Percentiles rank a stretch among this genome's conserved stretches.
These are phyloP conservation scores for Geotrichum ghanense DNA, from an alignment of 805 yeast genomes.

Conservation along the genomic window DNA sequence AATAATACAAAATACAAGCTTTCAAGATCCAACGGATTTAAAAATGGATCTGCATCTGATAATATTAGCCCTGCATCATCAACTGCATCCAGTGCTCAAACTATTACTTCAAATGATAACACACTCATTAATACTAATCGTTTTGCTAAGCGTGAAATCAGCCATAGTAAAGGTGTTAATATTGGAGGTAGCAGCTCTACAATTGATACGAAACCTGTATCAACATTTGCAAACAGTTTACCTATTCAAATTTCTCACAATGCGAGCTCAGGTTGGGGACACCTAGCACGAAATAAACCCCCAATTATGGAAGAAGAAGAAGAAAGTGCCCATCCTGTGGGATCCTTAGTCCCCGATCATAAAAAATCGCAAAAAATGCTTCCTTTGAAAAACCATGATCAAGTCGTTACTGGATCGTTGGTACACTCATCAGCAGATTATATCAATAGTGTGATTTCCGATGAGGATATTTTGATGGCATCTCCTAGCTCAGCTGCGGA, in stretches of 20 bases:
- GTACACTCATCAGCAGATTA: neutral
- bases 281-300: neutral
- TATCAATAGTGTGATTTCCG: neutral
- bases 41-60: neutral
- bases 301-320: slow-evolving; percentile 4
- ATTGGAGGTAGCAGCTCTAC: neutral
- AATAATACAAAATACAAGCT: slow-evolving; percentile 4
- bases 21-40: neutral
- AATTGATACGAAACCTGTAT: neutral
- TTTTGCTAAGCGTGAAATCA: neutral
- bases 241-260: slow-evolving; percentile 11
- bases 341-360: neutral
- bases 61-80: neutral
- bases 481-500: neutral
- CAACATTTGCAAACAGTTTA: slow-evolving; percentile 10
- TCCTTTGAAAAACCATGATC: neutral
- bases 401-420: neutral
- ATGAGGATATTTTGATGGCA: slow-evolving; percentile 1
- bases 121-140: neutral
- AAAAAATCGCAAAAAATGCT: neutral
- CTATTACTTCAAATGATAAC: neutral
- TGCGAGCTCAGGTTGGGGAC: neutral
- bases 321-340: neutral
- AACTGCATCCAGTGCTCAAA: neutral
- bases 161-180: neutral